Evolutionary conservation across 2,329 filamentous ascomycete species (phyloP).

Genomic region (Monilinia fructicola): DNA sequence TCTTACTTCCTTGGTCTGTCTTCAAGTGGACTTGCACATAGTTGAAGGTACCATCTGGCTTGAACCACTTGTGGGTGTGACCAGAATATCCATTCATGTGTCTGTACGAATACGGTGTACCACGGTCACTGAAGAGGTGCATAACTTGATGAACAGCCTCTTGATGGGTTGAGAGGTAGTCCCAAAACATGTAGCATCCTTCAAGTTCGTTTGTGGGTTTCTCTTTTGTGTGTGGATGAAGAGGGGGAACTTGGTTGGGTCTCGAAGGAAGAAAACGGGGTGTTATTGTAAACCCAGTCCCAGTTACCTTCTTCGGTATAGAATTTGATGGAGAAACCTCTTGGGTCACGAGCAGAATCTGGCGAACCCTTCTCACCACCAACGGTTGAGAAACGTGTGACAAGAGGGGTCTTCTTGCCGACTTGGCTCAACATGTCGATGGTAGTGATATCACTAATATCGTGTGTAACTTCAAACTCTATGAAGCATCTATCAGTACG

Average conservation of each 20-base stretch:
- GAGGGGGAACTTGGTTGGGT: slow-evolving; percentile 71
- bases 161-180: slow-evolving; percentile 57
- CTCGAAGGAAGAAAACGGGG: slow-evolving; percentile 73
- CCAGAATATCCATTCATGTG: slow-evolving; percentile 68
- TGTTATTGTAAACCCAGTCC: slow-evolving; percentile 77
- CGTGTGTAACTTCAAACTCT: slow-evolving; percentile 40
- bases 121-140: slow-evolving; percentile 64
- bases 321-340: slow-evolving; percentile 70
- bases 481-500: slow-evolving; percentile 23
- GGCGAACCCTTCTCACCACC: slow-evolving; percentile 67
- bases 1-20: slow-evolving; percentile 62
- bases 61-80: slow-evolving; percentile 66
- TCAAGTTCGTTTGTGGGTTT: slow-evolving; percentile 69
- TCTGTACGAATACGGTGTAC: slow-evolving; percentile 63
- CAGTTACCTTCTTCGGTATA: slow-evolving; percentile 69
- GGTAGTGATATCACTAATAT: slow-evolving; percentile 34
- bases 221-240: slow-evolving; percentile 80
- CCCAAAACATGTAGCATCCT: slow-evolving; percentile 55
- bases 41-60: slow-evolving; percentile 63
- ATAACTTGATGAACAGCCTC: slow-evolving; percentile 65
- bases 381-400: slow-evolving; percentile 70
- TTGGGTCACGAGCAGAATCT: slow-evolving; percentile 65
- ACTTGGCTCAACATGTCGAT: slow-evolving; percentile 49
- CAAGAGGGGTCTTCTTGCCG: slow-evolving; percentile 68
- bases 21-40: slow-evolving; percentile 66